A percentile compares a stretch with the other conserved stretches of the same genome.
These are phyloP conservation scores for Mycena rebaudengoi DNA, from an alignment of 768 basidiomycete species.

Conservation along the genomic window DNA sequence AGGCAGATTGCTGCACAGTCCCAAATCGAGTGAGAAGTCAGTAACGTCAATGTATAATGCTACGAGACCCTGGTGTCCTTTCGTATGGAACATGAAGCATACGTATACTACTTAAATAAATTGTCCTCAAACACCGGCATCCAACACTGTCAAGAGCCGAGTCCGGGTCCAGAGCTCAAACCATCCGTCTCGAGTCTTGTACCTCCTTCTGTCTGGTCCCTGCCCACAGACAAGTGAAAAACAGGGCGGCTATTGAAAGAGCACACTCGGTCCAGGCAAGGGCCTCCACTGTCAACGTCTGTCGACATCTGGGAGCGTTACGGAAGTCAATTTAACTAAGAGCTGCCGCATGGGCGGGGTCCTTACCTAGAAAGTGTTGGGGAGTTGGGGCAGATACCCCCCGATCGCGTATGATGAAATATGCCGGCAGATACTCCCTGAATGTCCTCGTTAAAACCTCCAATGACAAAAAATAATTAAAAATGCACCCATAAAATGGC, in stretches of 20 bases:
- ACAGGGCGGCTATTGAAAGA: constrained; percentile 63
- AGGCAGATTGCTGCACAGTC: too few relatives aligned
- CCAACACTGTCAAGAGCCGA: constrained; percentile 36
- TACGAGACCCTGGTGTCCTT: too few relatives aligned
- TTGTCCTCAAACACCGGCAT: neutral
- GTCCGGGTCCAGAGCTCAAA: too few relatives aligned
- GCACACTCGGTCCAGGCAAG: constrained; percentile 81
- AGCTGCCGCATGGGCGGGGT: constrained; percentile 30
- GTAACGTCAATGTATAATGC: too few relatives aligned
- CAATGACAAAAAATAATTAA: neutral
- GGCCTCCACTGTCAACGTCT: constrained; percentile 76
- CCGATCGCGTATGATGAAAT: constrained; percentile 69
- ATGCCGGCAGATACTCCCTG: constrained; percentile 76
- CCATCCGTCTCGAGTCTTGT: constrained; percentile 31
- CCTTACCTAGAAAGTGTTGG: constrained; percentile 62
- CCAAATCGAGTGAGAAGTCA: too few relatives aligned
- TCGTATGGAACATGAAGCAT: too few relatives aligned
- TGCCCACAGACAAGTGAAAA: constrained; percentile 58
- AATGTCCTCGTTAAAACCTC: neutral
- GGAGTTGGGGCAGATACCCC: constrained; percentile 63
- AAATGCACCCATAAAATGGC: constrained; percentile 67
- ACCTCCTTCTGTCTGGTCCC: neutral
- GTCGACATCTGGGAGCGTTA: constrained; percentile 61
- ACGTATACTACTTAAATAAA: neutral
- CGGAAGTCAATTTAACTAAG: constrained; percentile 12